These are phyloP conservation scores for Coniophora puteana DNA, from an alignment of 1,284 basidiomycete species.

Conservation along the genomic window DNA sequence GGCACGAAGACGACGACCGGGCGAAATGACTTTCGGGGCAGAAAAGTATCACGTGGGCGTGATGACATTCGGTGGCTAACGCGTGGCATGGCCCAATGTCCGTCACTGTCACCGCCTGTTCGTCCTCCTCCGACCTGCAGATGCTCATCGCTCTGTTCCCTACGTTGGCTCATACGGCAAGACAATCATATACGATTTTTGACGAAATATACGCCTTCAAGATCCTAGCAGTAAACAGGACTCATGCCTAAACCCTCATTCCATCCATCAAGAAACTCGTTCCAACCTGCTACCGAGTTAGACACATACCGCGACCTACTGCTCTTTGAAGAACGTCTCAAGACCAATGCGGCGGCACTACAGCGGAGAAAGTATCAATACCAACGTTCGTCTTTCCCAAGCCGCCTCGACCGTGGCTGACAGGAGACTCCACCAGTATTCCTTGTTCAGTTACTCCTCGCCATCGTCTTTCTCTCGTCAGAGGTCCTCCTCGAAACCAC, in stretches of 20 bases:
- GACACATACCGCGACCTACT: slow-evolving; percentile 87
- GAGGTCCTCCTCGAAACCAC: slow-evolving; percentile 72
- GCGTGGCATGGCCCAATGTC: no score
- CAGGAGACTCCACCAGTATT: slow-evolving; percentile 61
- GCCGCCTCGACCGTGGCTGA: slow-evolving; percentile 10
- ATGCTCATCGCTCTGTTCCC: no score
- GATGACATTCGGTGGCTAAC: no score
- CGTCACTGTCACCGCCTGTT: no score
- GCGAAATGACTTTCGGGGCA: no score
- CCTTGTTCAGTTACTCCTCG: slow-evolving; percentile 62
- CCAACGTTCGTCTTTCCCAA: slow-evolving; percentile 60
- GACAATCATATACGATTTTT: background rate
- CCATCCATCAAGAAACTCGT: slow-evolving; percentile 42
- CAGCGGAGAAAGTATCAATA: slow-evolving; percentile 83
- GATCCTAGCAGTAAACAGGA: no score
- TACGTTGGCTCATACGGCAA: no score
- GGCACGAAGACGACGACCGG: no score
- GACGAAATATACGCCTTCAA: slow-evolving; percentile 1
- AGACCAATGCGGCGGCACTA: slow-evolving; percentile 84
- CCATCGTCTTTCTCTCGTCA: slow-evolving; percentile 69
- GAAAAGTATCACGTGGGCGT: no score
- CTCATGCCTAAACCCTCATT: slow-evolving; percentile 23
- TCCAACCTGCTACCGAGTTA: slow-evolving; percentile 64
- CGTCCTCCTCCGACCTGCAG: background rate
- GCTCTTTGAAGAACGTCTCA: slow-evolving; percentile 93